Conservation (phyloP, 176 grass and related monocot species). For the Aegilops sharonensis region DNA sequence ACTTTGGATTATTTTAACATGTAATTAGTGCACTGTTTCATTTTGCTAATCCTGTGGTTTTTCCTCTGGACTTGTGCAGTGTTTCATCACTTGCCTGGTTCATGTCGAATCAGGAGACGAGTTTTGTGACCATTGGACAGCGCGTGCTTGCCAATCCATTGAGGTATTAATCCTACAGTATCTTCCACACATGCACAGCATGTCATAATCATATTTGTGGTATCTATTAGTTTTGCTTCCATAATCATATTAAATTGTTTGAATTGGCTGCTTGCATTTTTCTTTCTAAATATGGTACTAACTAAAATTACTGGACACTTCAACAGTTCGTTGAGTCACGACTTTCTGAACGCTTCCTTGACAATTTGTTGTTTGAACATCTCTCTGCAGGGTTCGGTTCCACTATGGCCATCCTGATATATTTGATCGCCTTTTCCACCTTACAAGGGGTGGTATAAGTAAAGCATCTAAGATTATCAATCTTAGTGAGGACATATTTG, state of each 20-base stretch:
- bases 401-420: slow-evolving; percentile 97
- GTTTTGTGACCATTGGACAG: slow-evolving; percentile 99
- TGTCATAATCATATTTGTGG: background rate
- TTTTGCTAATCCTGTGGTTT: background rate
- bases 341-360: background rate
- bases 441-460: slow-evolving; percentile 90
- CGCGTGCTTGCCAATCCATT: slow-evolving; percentile 97
- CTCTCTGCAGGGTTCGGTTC: slow-evolving; percentile 71
- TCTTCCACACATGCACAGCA: background rate
- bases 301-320: background rate
- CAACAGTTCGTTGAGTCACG: background rate
- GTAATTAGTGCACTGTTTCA: background rate
- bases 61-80: slow-evolving; percentile 49
- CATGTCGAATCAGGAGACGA: slow-evolving; percentile 99
- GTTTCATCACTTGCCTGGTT: slow-evolving; percentile 99
- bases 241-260: background rate
- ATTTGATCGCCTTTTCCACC: slow-evolving; percentile 92
- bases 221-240: background rate
- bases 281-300: background rate
- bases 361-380: slow-evolving; percentile 16
- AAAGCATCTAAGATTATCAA: slow-evolving; percentile 99
- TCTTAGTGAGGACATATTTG: slow-evolving; percentile 99
- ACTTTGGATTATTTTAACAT: slow-evolving; percentile 18
- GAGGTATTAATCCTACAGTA: slow-evolving; percentile 43
- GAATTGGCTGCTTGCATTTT: background rate